Evolutionary conservation across 768 basidiomycete species (phyloP).

Genomic region (Trichaptum fuscoviolaceum): DNA sequence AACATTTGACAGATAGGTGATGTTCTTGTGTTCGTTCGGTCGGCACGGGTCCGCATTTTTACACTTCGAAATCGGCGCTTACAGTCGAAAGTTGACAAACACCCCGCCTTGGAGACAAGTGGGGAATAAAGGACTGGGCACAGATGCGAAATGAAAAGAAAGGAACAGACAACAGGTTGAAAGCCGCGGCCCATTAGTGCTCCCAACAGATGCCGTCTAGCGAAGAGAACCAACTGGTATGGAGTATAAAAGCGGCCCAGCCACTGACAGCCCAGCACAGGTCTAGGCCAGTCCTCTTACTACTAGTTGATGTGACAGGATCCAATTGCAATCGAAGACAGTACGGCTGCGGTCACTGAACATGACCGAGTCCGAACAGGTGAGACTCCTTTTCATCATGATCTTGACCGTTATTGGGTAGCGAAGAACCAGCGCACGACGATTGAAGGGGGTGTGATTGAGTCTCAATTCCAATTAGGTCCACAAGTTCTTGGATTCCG

Average conservation of each 20-base stretch:
- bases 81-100: neutral
- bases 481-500: neutral
- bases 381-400: neutral
- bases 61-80: neutral
- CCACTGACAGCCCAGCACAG: neutral
- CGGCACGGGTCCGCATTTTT: neutral
- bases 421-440: neutral
- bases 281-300: no score
- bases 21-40: neutral
- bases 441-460: neutral
- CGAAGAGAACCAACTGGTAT: neutral
- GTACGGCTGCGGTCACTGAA: neutral
- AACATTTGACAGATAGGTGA: neutral
- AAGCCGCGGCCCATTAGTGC: neutral
- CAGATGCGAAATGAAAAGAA: neutral
- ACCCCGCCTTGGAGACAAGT: neutral
- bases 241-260: neutral
- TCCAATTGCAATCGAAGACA: neutral
- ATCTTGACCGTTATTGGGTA: neutral
- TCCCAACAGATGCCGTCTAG: neutral
- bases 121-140: neutral
- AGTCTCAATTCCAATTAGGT: neutral
- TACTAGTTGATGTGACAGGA: neutral
- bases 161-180: neutral
- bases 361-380: neutral